Evolutionary conservation across 257 asterid genomes (phyloP).

Genomic region (Cruciata laevipes): DNA sequence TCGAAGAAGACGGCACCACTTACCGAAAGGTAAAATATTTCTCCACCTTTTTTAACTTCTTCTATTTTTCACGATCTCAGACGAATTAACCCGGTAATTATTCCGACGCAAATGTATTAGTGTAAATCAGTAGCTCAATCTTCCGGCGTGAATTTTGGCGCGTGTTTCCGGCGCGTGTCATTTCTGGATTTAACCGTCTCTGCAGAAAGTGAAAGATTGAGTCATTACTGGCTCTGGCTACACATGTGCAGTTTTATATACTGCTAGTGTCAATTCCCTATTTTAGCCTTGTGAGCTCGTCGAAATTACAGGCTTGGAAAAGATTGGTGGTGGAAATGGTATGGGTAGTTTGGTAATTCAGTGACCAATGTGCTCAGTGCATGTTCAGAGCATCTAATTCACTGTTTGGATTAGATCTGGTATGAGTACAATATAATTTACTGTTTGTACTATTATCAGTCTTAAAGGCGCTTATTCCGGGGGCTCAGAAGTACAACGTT

Average conservation of each 20-base stretch:
- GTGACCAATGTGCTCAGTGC: neutral
- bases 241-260: neutral
- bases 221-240: neutral
- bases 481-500: neutral
- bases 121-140: neutral
- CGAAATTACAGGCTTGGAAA: neutral
- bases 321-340: too few relatives aligned
- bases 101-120: too few relatives aligned
- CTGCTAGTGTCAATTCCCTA: slow-evolving; percentile 6
- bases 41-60: neutral
- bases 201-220: neutral
- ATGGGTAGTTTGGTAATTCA: slow-evolving; percentile 17
- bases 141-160: neutral
- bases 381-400: neutral
- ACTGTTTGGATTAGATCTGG: slow-evolving; percentile 6
- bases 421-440: neutral
- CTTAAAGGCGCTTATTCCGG: neutral
- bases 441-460: neutral
- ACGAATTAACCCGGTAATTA: too few relatives aligned
- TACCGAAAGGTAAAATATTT: slow-evolving; percentile 55
- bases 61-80: neutral
- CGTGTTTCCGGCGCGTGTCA: neutral
- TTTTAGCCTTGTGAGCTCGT: slow-evolving; percentile 1
- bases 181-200: neutral
- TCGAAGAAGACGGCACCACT: slow-evolving; percentile 88